Percentiles rank a stretch among this genome's conserved stretches.
phyloP scores from a whole-genome alignment of 2,329 filamentous ascomycete species.

The Trichoderma semiorbis region DNA sequence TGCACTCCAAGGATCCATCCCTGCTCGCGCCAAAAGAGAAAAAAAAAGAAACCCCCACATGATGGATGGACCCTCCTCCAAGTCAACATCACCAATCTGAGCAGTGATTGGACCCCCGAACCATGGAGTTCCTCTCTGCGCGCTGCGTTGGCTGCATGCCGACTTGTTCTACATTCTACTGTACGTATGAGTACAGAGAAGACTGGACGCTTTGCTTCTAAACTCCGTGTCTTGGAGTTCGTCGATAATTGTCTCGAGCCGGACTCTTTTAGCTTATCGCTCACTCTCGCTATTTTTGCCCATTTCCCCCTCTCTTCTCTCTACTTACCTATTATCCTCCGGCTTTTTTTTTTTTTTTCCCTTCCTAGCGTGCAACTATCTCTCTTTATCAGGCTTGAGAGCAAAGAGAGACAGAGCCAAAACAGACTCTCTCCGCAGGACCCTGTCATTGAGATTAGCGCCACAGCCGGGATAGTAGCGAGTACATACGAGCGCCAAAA shows the following conservation, averaged over 20 bases:
- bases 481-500: not conserved
- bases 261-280: not conserved
- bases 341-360: not conserved
- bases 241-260: not conserved
- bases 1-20: conserved; percentile 6
- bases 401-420: not conserved
- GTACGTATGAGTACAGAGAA: not conserved
- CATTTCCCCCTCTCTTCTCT: not conserved
- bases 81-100: conserved; percentile 7
- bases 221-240: not conserved
- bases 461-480: conserved; percentile 17
- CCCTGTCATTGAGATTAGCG: conserved; percentile 17
- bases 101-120: conserved; percentile 7
- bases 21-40: conserved; percentile 8
- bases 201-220: not conserved
- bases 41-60: conserved; percentile 15
- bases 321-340: not conserved
- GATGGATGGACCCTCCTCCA: conserved; percentile 20
- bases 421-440: not conserved
- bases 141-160: not conserved
- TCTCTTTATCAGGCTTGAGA: not conserved
- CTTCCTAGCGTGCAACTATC: not conserved
- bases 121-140: not conserved
- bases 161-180: not conserved
- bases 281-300: not conserved